Base-by-base conservation (phyloP, 768 basidiomycete species). In the Lactarius tabidus region DNA sequence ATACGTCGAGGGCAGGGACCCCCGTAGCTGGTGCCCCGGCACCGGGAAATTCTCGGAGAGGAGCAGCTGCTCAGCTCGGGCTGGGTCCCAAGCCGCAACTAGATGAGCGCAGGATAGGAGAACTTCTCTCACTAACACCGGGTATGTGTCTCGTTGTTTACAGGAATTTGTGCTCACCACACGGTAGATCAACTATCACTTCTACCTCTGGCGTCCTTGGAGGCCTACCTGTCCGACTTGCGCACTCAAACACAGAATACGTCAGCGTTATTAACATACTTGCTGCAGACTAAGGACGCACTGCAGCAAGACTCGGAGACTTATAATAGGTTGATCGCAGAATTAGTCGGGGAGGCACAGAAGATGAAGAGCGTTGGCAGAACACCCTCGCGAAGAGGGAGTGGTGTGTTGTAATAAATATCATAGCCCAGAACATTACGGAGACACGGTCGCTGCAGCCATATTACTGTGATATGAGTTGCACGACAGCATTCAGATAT, bases 341-440 rank as follows among this genome's bases (percentile, higher is more conserved):
- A 93, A 73, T 79, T 97, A 57, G 93, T 97, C n/a, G 86, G 86
- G 51, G 93, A 96, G 75, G 94, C 95, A 38, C 91, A 92, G 73
- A 92, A 90, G 75, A 80, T 86, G 60, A 91, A 90, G 72, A 84
- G 84, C 8, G 84, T 84, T 18, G 90, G 78, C 65, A 77, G 78
- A 67, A 72, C 76, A 66, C 77, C 81, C 35, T 70, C 74, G 68
- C 80, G 81, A 67, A 79, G 84, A 69, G 81, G 82, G 59, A 74
- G 69, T 51, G 66, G 68, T 28, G n/a, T 56, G 26, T 3, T 35
- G 18, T 68, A 57, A 57, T 33, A 56, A 12, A 0, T 48, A 55
- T 31, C 20, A 15, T 39, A 59, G 38, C n/a, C 18, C 29, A 55
- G 18, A 23, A 31, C 23, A 23, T 23, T 41, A 41, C 39, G 39